A percentile compares a stretch with the other conserved stretches of the same genome.
phyloP scores from a whole-genome alignment of 768 basidiomycete genomes.

The button mushroom (Agaricus bisporus) region DNA sequence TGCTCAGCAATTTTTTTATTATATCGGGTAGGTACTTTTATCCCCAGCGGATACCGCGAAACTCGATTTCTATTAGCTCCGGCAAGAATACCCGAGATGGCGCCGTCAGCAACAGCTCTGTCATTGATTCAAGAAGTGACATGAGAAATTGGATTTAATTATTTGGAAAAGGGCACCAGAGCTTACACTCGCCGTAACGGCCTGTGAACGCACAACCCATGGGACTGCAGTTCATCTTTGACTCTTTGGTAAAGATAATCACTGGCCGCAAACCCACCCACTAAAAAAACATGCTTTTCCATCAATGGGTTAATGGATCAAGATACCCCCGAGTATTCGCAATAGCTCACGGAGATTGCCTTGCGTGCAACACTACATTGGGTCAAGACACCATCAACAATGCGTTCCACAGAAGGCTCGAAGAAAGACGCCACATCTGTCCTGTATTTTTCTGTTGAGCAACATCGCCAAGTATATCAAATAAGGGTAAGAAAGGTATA shows the following conservation, averaged over 20 bases:
- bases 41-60: no score
- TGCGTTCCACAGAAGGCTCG: conserved; percentile 27
- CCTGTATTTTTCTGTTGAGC: neutral
- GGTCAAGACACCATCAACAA: conserved; percentile 22
- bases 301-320: no score
- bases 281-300: conserved; percentile 30
- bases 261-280: conserved; percentile 55
- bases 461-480: no score
- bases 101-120: conserved; percentile 50
- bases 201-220: conserved; percentile 35
- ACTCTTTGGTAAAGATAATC: conserved; percentile 45
- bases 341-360: conserved; percentile 19
- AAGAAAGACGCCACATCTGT: no score
- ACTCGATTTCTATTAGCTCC: no score
- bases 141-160: neutral
- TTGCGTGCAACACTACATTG: conserved; percentile 13
- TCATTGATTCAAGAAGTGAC: conserved; percentile 20
- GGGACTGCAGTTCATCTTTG: conserved; percentile 27
- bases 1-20: conserved; percentile 34
- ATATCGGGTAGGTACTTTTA: conserved; percentile 29
- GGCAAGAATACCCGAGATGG: conserved; percentile 29
- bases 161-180: conserved; percentile 9
- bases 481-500: no score
- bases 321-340: no score
- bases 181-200: no score